Evolutionary conservation across 768 basidiomycete species (phyloP).

Genomic region (Termitomyces sp.): DNA sequence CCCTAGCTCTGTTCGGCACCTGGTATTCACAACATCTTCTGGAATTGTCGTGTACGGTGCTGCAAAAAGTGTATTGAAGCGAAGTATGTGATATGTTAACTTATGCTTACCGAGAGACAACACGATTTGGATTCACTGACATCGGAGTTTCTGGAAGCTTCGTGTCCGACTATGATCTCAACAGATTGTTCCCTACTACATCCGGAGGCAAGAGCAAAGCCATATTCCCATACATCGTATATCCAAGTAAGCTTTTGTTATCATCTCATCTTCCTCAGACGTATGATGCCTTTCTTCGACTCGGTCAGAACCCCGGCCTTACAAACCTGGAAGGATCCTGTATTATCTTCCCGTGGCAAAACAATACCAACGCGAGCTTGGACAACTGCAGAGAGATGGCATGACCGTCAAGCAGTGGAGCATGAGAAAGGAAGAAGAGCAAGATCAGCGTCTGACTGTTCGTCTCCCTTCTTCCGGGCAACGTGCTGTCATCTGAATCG

Average conservation of each 20-base stretch:
- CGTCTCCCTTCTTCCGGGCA: not conserved
- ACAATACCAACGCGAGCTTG: conserved; percentile 23
- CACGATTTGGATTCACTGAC: not conserved
- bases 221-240: conserved; percentile 25
- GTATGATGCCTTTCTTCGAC: not conserved
- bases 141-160: conserved; percentile 4
- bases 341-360: conserved; percentile 20
- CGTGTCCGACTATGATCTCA: conserved; percentile 13
- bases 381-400: conserved; percentile 11
- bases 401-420: conserved; percentile 20
- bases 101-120: not conserved
- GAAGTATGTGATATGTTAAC: conserved; percentile 7
- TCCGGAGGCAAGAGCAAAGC: conserved; percentile 19
- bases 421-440: conserved; percentile 19
- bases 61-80: conserved; percentile 18
- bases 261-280: not conserved
- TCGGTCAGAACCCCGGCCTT: conserved; percentile 15
- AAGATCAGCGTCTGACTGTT: conserved; percentile 20
- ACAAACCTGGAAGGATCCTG: conserved; percentile 17
- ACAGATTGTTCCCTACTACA: conserved; percentile 17
- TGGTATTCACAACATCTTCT: conserved; percentile 16
- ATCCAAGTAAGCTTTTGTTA: conserved; percentile 16
- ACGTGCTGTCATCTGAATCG: not conserved
- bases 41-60: conserved; percentile 19
- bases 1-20: conserved; percentile 17